A percentile compares a stretch with the other conserved stretches of the same genome.
These are phyloP conservation scores for Prillingera fragicola DNA, from an alignment of 1,284 basidiomycete species.

Conservation along the genomic window DNA sequence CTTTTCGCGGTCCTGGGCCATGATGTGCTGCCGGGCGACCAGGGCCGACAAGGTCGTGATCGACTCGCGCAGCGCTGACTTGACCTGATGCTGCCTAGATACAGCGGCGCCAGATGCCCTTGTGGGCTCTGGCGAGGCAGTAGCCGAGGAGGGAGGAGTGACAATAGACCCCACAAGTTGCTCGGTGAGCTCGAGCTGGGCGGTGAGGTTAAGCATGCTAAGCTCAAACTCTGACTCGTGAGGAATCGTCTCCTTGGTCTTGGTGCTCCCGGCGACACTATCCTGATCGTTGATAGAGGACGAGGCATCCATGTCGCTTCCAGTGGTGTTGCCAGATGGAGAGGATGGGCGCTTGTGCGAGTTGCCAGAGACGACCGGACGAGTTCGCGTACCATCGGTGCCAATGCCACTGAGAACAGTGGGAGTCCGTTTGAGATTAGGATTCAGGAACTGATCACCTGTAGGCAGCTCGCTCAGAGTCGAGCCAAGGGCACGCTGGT, in stretches of 20 bases:
- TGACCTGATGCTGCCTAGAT: constrained; percentile 52
- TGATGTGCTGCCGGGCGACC: constrained; percentile 64
- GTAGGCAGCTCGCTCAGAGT: constrained; percentile 27
- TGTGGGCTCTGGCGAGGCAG: constrained; percentile 18
- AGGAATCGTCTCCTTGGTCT: constrained; percentile 52
- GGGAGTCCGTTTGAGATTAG: constrained; percentile 42
- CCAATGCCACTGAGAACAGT: constrained; percentile 49
- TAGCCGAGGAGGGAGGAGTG: constrained; percentile 41
- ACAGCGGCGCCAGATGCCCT: constrained; percentile 11
- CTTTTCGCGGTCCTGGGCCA: constrained; percentile 73
- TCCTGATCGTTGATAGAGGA: constrained; percentile 30
- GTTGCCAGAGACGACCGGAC: no score
- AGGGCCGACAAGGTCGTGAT: constrained; percentile 58
- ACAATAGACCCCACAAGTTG: constrained; percentile 60
- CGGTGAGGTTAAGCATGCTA: constrained; percentile 66
- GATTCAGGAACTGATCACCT: constrained; percentile 36
- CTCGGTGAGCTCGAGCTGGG: constrained; percentile 71
- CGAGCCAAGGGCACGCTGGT: constrained; percentile 11
- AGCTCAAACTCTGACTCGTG: constrained; percentile 65
- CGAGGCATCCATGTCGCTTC: constrained; percentile 19
- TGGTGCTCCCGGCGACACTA: constrained; percentile 17
- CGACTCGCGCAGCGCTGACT: constrained; percentile 61
- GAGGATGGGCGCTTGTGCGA: constrained; percentile 2
- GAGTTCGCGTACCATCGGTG: no score
- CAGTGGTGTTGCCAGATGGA: constrained; percentile 16